Base-by-base conservation (phyloP, 225 moss, liverwort and hornwort species). In the Climacium dendroides region DNA sequence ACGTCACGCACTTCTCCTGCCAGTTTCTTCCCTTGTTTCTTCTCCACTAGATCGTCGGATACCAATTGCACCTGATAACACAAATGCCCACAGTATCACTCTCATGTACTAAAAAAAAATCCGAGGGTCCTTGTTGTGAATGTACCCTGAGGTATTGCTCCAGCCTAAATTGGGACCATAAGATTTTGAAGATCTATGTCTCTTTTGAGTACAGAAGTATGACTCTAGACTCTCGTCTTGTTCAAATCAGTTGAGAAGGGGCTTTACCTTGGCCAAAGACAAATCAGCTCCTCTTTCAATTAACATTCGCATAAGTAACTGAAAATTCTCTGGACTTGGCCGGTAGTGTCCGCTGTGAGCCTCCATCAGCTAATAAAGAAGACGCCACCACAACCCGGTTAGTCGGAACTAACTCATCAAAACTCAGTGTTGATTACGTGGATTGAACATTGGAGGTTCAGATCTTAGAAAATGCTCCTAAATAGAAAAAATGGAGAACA, bases 261-360 rank as follows among this genome's bases (percentile, higher is more conserved):
- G 19, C 41, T 35, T 84, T 73, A 96, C 97, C 92, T 95, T 92
- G 55, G 96, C 95, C 53, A 93, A 67, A 30, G 95, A 93, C 66
- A 99, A 82, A 89, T 99, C 94, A 85, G 92, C 97, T 87, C 99
- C 99, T 88, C 84, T 91, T 78, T 88, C 90, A 19, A 86, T 91
- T 47, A 99, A 90, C 82, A 92, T 80, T 37, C 81, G 82, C 64
- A 99, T 89, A 61, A 99, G 92, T 25, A 87, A 72, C 79, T 89
- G 85, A 45, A 99, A 99, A 87, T 99, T 99, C 66, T 95, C 95
- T 28, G 93, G 85, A 78, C 92, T 97, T 19, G 99, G 99, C 78
- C 89, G 97, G 86, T 99, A 99, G 80, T 99, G 97, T 65, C 99
- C 99, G 90, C 99, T 97, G 87, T 99, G 97, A 58, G 97, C 97